Evolutionary conservation across 2,329 filamentous ascomycete genomes (phyloP), one percentile per base, ranked within the genome.

Genomic region (Fusarium devonianum): DNA sequence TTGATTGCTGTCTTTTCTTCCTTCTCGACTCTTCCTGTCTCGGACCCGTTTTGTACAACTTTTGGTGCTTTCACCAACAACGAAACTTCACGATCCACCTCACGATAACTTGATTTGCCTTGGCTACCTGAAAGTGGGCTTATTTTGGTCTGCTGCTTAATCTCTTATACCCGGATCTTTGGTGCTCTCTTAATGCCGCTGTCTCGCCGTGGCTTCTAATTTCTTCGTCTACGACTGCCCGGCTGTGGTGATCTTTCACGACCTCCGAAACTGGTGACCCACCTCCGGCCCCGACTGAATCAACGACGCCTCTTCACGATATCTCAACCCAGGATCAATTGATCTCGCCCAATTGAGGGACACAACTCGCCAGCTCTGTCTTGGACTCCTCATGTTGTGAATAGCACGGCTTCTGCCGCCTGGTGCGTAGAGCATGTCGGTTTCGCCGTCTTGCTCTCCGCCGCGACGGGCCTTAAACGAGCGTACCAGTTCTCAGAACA

Each of bases 351-450:
- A 56, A 25, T 28, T 12, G 19, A 16, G 43, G 19, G 49, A 34
- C 43, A 60, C 47, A 40, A 28, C 12, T 34, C 38, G 13, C 23
- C 28, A 23, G 21, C 36, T 45, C 22, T 30, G 49, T 44, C 14
- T 41, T 45, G 22, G 22, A 38, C 29, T 53, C 45, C 35, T 48
- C 47, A 62, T 67, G 60, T 55, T 46, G 59, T 62, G 58, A 46
- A 53, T 42, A 58, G 33, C 38, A 53, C 47, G 38, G 22, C 25
- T 17, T 47, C 43, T 53, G 52, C 62, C 54, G 59, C 50, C 55
- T 43, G 51, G 62, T 63, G 65, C 63, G 62, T 58, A 64, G 63
- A 69, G 66, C 62, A 71, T 71, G 69, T 62, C 67, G 57, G 63
- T 60, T 37, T 64, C 67, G 57, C 68, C 65, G 60, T 49, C 64